Conservation (phyloP, 441 rosid species). For the Gossypium davidsonii region DNA sequence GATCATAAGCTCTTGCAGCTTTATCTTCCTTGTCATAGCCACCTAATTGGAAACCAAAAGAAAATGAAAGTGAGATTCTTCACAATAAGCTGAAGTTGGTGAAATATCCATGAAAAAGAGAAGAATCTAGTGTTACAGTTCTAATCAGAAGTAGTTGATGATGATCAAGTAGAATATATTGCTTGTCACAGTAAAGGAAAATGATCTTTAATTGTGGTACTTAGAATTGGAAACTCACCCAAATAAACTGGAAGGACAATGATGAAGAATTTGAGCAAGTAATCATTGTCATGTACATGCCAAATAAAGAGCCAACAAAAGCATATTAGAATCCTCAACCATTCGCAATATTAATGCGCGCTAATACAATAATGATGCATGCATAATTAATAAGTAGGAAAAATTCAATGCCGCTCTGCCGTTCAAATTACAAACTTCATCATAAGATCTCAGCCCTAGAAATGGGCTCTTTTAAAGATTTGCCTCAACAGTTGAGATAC, state of each 20-base stretch:
- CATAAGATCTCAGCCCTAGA: not conserved
- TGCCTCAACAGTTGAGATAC: not conserved
- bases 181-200: constrained; percentile 19
- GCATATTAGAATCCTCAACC: constrained; percentile 37
- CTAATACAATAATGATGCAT: not conserved
- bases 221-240: constrained; percentile 48
- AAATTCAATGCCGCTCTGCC: not conserved
- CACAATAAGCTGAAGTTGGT: not conserved
- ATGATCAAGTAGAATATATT: constrained; percentile 17
- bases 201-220: constrained; percentile 22
- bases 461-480: not conserved
- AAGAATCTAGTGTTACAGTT: constrained; percentile 18
- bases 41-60: constrained; percentile 33
- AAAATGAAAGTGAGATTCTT: constrained; percentile 11
- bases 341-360: not conserved
- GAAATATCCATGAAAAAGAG: constrained; percentile 14
- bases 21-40: constrained; percentile 96
- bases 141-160: constrained; percentile 10
- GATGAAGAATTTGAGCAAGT: constrained; percentile 28
- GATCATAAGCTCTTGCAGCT: constrained; percentile 95
- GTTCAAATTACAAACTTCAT: not conserved
- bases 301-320: constrained; percentile 31
- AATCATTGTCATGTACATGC: constrained; percentile 37
- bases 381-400: not conserved
- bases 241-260: constrained; percentile 59